phyloP scores from a whole-genome alignment of 2,329 filamentous ascomycete species.

The Aphanocladium album region DNA sequence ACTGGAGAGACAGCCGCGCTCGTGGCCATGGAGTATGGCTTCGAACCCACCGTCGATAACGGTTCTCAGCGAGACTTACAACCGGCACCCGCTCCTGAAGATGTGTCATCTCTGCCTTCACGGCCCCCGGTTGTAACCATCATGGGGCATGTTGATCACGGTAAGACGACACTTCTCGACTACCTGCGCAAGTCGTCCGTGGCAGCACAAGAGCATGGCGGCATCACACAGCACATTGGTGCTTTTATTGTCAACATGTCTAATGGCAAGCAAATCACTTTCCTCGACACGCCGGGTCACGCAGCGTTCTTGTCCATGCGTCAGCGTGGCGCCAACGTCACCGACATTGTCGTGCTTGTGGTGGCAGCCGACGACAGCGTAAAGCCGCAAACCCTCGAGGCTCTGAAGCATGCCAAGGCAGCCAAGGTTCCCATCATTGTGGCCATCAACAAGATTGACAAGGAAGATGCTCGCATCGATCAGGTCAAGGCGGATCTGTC shows the following conservation, averaged over 20 bases:
- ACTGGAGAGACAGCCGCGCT: constrained; percentile 86
- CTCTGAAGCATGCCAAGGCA: constrained; percentile 83
- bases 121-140: constrained; percentile 95
- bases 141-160: constrained; percentile 98
- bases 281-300: constrained; percentile 94
- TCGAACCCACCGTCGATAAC: constrained; percentile 71
- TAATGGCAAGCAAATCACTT: constrained; percentile 85
- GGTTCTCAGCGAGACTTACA: constrained; percentile 65
- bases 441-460: constrained; percentile 96
- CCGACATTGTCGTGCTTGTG: constrained; percentile 92
- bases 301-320: constrained; percentile 95
- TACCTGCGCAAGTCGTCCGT: constrained; percentile 90
- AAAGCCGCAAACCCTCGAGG: constrained; percentile 94
- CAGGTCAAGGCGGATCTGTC: constrained; percentile 85
- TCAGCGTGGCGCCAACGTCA: constrained; percentile 89
- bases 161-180: constrained; percentile 94
- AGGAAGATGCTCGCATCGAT: constrained; percentile 73
- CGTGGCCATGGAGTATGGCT: constrained; percentile 89
- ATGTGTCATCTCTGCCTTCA: constrained; percentile 61
- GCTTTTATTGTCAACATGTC: constrained; percentile 90
- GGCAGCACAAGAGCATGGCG: constrained; percentile 85
- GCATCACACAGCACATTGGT: constrained; percentile 97
- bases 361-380: constrained; percentile 97
- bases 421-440: constrained; percentile 94
- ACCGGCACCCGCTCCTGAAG: constrained; percentile 62